These are phyloP conservation scores for Schizothecium vesticola DNA, from an alignment of 495 filamentous ascomycete genomes.

Conservation along the genomic window DNA sequence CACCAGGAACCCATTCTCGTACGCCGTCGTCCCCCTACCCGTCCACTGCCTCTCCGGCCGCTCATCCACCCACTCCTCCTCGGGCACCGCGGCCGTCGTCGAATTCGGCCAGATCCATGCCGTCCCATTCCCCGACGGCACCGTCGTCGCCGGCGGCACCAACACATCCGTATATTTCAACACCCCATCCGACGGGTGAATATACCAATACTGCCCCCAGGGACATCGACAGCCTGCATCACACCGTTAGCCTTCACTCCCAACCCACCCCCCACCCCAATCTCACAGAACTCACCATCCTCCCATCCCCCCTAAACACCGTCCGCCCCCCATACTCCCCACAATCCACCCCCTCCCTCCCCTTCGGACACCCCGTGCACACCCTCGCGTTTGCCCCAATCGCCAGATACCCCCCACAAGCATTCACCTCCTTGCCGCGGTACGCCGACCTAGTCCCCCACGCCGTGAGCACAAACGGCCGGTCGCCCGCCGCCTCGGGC, in stretches of 20 bases:
- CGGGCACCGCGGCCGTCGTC: not conserved
- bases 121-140: not conserved
- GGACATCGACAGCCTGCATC: conserved; percentile 2
- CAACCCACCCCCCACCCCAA: not conserved
- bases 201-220: conserved; percentile 15
- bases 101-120: conserved; percentile 1
- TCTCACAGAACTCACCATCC: conserved; percentile 5
- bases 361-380: conserved; percentile 7
- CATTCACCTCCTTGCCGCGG: conserved; percentile 3
- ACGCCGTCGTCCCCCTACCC: not conserved
- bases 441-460: conserved; percentile 2
- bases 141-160: not conserved
- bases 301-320: conserved; percentile 10
- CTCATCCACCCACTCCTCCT: conserved; percentile 9
- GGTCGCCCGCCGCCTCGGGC: not conserved
- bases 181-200: conserved; percentile 6
- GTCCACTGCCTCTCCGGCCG: not conserved
- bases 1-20: conserved; percentile 10
- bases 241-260: not conserved
- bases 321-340: conserved; percentile 3
- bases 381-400: conserved; percentile 15
- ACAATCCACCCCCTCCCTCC: conserved; percentile 2
- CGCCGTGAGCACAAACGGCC: conserved; percentile 3
- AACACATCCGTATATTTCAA: conserved; percentile 6
- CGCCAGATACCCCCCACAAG: conserved; percentile 14